Evolutionary conservation across 169 alveolate species (phyloP).

Genomic region (Perkinsus marinus): DNA sequence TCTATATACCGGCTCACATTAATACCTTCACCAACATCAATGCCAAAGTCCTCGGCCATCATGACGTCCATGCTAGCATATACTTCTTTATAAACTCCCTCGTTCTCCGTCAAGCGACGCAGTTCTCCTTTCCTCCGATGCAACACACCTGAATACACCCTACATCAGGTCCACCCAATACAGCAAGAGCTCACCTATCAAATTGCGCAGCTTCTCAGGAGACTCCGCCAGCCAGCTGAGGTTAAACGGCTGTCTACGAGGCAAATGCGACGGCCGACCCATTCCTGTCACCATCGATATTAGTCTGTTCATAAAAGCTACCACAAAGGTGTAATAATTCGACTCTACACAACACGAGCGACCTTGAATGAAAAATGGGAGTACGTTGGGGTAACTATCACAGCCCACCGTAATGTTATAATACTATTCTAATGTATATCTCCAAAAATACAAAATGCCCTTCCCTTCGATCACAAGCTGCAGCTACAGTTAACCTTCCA

Average conservation of each 20-base stretch:
- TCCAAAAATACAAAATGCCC: not conserved
- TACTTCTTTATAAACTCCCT: not conserved
- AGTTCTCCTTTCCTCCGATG: not conserved
- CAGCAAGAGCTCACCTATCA: not conserved
- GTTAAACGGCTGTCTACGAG: not conserved
- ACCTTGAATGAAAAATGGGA: not conserved
- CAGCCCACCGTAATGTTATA: not conserved
- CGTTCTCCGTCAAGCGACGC: too few species aligned
- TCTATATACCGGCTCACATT: too few species aligned
- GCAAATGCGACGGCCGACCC: not conserved
- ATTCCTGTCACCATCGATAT: not conserved
- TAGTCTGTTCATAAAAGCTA: not conserved
- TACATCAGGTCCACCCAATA: not conserved
- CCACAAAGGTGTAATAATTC: not conserved
- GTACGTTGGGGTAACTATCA: not conserved
- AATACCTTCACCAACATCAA: not conserved
- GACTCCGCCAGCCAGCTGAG: not conserved
- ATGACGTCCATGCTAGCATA: not conserved
- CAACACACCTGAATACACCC: not conserved
- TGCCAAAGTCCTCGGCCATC: not conserved
- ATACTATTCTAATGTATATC: not conserved
- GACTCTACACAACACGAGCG: not conserved
- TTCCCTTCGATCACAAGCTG: not conserved
- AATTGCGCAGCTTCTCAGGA: not conserved
- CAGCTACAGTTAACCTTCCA: constrained; percentile 35